Base-by-base conservation (phyloP, 495 filamentous ascomycete genomes). In the Corynascus novoguineensis region DNA sequence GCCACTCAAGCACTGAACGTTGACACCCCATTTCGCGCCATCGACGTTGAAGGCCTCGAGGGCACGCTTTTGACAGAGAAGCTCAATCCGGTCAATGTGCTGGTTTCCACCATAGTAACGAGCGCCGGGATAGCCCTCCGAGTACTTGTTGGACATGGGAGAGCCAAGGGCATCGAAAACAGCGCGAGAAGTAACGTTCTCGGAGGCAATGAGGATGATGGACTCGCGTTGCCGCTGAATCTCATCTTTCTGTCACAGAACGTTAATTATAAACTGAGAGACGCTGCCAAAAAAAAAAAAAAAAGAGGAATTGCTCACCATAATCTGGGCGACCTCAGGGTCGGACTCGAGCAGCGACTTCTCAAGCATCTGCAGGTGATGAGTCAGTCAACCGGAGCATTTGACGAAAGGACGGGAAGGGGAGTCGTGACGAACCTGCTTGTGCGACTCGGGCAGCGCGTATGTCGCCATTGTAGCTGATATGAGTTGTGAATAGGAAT, bases 21-120 rank as follows among this genome's bases (percentile, higher is more conserved):
- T 99, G 79, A 99, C 93, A 66, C 95, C 93, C 93, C 93, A 99
- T 76, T 93, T 88, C 64, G 85, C 83, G 21, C 83, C 60, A 72
- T 96, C 87, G 35, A 96, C 78, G 64, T 86, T 80, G 80, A 97
- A 99, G 34, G 93, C 89, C 78, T 91, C 79, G 58, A 97, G 85
- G 63, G 93, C 93, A 74, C 93, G 90, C 74, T 82, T 81, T 82
- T 99, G 93, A 84, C 93, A 99, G 51, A 91, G 90, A 57, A 88
- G 81, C 81, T 99, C 93, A 68, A 97, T 90, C 69, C 85, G 79
- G 73, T 99, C 93, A 59, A 99, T 99, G 81, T 96, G 90, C 80
- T 99, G 84, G 78, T 97, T 99, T 64, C 93, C 93, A 72, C 95
- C 95, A 71, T 99, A 99, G 83, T 99, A 99, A 72, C 93, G 86